A percentile compares a stretch with the other conserved stretches of the same genome.
These are phyloP conservation scores for Apium graveolens DNA, from an alignment of 129 eudicot species.

Conservation along the genomic window DNA sequence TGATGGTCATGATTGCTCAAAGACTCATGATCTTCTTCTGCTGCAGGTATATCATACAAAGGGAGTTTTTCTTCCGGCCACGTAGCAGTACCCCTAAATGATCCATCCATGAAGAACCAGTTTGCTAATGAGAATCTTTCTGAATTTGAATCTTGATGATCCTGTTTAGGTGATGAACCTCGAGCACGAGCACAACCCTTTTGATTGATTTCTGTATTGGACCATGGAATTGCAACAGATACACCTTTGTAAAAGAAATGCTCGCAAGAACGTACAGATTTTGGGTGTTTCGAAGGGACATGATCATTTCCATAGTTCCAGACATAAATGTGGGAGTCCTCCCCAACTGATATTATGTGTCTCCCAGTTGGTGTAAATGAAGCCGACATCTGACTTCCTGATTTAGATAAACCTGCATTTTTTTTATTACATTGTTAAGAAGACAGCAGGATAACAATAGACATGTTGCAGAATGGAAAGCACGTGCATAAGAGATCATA, in stretches of 20 bases:
- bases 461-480: not conserved
- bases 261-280: conserved; percentile 46
- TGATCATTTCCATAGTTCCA: conserved; percentile 43
- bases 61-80: conserved; percentile 79
- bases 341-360: conserved; percentile 74
- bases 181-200: not conserved
- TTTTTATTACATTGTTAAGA: not conserved
- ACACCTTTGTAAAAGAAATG: conserved; percentile 42
- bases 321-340: conserved; percentile 54
- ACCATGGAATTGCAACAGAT: conserved; percentile 62
- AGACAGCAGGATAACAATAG: not conserved
- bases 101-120: conserved; percentile 47
- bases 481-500: not conserved
- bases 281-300: conserved; percentile 34
- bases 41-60: conserved; percentile 19
- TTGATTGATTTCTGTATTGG: conserved; percentile 25
- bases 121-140: conserved; percentile 33
- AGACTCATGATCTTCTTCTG: conserved; percentile 4
- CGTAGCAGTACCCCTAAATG: conserved; percentile 36
- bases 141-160: conserved; percentile 18
- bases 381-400: conserved; percentile 73
- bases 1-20: not conserved
- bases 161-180: conserved; percentile 15
- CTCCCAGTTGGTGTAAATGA: conserved; percentile 58
- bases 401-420: conserved; percentile 43